These are phyloP conservation scores for Euphorbia schlechtendalii DNA, from an alignment of 441 rosid genomes.

Conservation along the genomic window DNA sequence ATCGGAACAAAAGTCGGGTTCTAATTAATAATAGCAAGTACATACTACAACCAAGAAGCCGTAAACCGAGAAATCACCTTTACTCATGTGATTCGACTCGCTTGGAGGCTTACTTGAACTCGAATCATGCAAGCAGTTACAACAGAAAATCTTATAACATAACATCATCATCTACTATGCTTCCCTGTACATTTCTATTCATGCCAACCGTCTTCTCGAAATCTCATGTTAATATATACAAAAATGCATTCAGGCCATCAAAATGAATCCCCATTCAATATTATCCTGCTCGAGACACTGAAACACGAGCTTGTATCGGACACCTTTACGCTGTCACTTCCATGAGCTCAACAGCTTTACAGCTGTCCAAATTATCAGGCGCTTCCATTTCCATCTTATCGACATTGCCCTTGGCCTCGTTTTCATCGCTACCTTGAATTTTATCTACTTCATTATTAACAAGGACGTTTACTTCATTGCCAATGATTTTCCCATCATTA, in stretches of 20 bases:
- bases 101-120: constrained; percentile 15
- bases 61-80: background rate
- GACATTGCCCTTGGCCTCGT: constrained; percentile 27
- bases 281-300: constrained; percentile 22
- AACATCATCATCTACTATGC: constrained; percentile 32
- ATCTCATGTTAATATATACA: constrained; percentile 41
- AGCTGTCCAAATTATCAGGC: constrained; percentile 29
- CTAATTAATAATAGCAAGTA: too few species aligned
- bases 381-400: constrained; percentile 32
- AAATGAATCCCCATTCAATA: constrained; percentile 15
- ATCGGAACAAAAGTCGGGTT: too few species aligned
- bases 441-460: constrained; percentile 25
- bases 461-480: constrained; percentile 22
- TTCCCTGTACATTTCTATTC: constrained; percentile 36
- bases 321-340: constrained; percentile 38
- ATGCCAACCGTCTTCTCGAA: constrained; percentile 29
- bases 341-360: constrained; percentile 33
- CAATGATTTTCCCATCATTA: constrained; percentile 24
- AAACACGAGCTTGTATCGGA: constrained; percentile 10
- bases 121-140: constrained; percentile 21
- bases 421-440: constrained; percentile 10
- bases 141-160: constrained; percentile 24
- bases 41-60: constrained; percentile 19
- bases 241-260: constrained; percentile 15
- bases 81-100: constrained; percentile 7